Evolutionary conservation across 768 basidiomycete genomes (phyloP), one percentile per base, ranked within the genome.

Genomic region (Chalciporus piperatus): DNA sequence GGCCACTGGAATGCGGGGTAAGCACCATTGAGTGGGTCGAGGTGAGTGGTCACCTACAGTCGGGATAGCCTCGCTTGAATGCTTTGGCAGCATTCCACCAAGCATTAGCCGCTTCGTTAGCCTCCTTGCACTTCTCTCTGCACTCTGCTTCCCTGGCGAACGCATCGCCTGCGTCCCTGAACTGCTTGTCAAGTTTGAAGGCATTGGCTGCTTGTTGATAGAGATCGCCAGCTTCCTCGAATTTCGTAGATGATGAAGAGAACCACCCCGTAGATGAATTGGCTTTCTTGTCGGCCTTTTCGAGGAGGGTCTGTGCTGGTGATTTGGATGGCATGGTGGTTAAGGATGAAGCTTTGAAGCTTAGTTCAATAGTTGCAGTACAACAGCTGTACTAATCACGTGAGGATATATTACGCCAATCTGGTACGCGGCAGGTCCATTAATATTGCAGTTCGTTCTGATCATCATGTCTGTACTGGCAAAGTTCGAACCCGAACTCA

Each of bases 51-150:
- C n/a, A 70, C 85, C 66, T 67, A 97, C 96, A 75, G 59, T 92
- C 88, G 28, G 79, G 94, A 67, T 79, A 83, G 22, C 85, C 87
- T 70, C 89, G 80, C 76, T 98, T 99, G 77, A 90, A 99, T 11
- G 89, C 85, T 73, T 98, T 98, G 30, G 92, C 86, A 12, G 97
- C 95, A 66, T 96, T 97, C 91, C 96, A 98, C 87, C 89, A 98
- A 9, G 95, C 95, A 66, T 95, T 96, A 19, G 94, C 89, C n/a
- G 96, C 95, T 59, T 98, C 97, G 58, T 93, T 93, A 42, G 68
- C 71, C 71, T 98, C 96, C 42, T 89, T 87, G 62, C 84, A 87
- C 54, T 85, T 83, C 71, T 95, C 86, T 60, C 94, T 81, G 69
- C 94, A 97, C 61, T 98, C 94, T 1, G 96, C 97, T 65, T 98